Conservation (phyloP, 73 alveolate species). For the Uronychia setigera region DNA sequence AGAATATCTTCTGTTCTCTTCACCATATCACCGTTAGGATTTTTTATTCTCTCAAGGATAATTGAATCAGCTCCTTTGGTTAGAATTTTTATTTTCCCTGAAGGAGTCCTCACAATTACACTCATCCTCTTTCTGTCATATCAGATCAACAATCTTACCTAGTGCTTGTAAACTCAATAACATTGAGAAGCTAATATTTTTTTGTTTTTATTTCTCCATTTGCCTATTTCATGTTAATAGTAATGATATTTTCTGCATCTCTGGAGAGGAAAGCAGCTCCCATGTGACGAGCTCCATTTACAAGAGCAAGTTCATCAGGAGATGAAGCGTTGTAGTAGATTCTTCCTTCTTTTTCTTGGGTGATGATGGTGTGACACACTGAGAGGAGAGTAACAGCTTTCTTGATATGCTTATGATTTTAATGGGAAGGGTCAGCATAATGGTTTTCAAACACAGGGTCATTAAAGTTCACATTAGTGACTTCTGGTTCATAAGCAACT, state of each 20-base stretch:
- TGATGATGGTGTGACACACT: conserved; percentile 88
- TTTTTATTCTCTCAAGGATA: conserved; percentile 63
- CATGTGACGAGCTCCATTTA: conserved; percentile 67
- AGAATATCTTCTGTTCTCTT: conserved; percentile 59
- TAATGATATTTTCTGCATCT: conserved; percentile 45
- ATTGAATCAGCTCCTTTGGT: conserved; percentile 98
- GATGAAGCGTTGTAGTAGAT: conserved; percentile 80
- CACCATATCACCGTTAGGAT: conserved; percentile 7
- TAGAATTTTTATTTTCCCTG: conserved; percentile 71
- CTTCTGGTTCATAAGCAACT: conserved; percentile 42
- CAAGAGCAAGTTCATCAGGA: conserved; percentile 98
- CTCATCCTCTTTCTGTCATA: conserved; percentile 90
- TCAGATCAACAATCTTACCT: neutral
- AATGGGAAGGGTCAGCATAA: conserved; percentile 47
- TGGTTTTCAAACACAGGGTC: conserved; percentile 66
- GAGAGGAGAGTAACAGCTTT: conserved; percentile 69
- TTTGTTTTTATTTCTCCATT: conserved; percentile 19
- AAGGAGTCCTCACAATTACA: conserved; percentile 75
- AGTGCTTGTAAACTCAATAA: conserved; percentile 91
- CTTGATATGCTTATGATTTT: conserved; percentile 59
- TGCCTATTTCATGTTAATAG: conserved; percentile 36
- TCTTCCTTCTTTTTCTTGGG: conserved; percentile 71
- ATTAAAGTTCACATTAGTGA: conserved; percentile 81
- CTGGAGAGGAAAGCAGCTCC: conserved; percentile 65
- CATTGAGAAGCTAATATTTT: conserved; percentile 73